These are phyloP conservation scores for Phialemoniopsis sp. DNA, from an alignment of 2,329 filamentous ascomycete species.

Conservation along the genomic window DNA sequence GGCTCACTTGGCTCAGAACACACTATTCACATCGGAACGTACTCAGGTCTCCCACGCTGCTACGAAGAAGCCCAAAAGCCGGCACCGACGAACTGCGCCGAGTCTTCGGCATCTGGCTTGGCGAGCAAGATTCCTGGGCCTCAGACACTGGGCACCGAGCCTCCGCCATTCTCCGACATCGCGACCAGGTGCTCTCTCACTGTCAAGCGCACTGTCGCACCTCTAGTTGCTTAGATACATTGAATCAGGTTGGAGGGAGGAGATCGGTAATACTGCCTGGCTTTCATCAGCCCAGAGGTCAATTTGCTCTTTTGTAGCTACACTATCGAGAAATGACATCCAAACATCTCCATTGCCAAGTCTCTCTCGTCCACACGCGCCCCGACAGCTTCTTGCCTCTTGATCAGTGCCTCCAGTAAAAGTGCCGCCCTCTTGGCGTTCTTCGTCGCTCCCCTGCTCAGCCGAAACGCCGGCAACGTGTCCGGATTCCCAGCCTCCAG, in stretches of 20 bases:
- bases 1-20: not conserved
- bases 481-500: not conserved
- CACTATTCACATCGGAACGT: too few species aligned
- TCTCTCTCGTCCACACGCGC: conserved; percentile 1
- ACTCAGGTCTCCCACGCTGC: conserved; percentile 1
- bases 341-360: conserved; percentile 2
- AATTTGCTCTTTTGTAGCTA: too few species aligned
- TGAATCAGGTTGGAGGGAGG: too few species aligned
- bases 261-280: too few species aligned
- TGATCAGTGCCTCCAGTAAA: not conserved
- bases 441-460: not conserved
- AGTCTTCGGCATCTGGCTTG: not conserved
- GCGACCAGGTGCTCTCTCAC: not conserved
- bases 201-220: too few species aligned
- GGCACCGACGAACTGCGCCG: not conserved
- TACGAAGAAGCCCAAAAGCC: conserved; percentile 1
- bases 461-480: not conserved
- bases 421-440: conserved; percentile 1
- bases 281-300: too few species aligned
- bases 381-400: not conserved
- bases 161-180: not conserved
- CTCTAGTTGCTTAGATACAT: too few species aligned
- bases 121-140: conserved; percentile 2
- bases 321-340: conserved; percentile 1
- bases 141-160: conserved; percentile 1